Base-by-base conservation (phyloP, 805 yeast genomes). In the Tetrapisispora phaffii region DNA sequence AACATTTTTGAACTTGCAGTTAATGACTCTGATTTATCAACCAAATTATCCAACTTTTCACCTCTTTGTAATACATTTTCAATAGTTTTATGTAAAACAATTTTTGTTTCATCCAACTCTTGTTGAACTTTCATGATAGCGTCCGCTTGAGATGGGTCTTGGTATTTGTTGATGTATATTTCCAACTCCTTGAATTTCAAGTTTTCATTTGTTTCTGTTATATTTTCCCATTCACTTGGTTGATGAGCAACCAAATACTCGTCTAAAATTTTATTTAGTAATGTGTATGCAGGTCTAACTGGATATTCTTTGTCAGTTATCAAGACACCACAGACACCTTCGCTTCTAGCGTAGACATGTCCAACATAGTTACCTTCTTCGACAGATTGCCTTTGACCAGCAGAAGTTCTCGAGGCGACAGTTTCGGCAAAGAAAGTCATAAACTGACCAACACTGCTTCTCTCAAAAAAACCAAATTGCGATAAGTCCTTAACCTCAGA, bases 81-180 rank as follows among this genome's bases (percentile, higher is more conserved):
- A 54, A 93, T 90, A 39, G 97, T 88, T 69, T 90, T 89, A 68
- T 93, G 97, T 58, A 93, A 73, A 34, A 89, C 96, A 56, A 90
- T 86, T 72, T 93, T 93, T 32, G 98, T 93, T 62, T 93, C 98
- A 66, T 93, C 98, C 57, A 93, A 76, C 67, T 93, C 98, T 62
- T 88, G 95, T 71, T 93, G 98, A 20, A 93, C 98, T 65, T 83
- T 85, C 95, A 93, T 82, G 50, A 93, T 80, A 10, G 96, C 83
- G 64, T 93, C 99, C 0, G 97, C 97, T 70, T 93, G 96, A 35
- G 83, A 75, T 26, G 99, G 99, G 63, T 93, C 96, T 69, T 93
- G 98, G 68, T 93, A 93, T 59, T 85, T 85, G 56, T 72, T 69
- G 54, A 93, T 69, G 62, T 88, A 88, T 22, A 67, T 69, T 28